Base-by-base conservation (phyloP, 2,329 filamentous ascomycete species). In the Epichloe gansuensis region DNA sequence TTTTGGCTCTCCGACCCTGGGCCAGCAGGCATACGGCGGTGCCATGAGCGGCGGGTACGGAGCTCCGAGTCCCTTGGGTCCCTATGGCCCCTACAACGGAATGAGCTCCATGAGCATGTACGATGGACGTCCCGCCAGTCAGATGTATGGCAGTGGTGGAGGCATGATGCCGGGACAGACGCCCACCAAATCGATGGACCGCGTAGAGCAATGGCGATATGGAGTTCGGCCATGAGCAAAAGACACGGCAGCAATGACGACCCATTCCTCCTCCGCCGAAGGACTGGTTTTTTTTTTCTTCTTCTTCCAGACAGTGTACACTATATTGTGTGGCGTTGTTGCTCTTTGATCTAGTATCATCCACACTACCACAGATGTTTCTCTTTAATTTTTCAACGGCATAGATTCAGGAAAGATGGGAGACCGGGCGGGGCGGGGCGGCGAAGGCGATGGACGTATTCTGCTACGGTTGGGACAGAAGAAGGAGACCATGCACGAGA, bases 171-270 rank as follows among this genome's bases (percentile, higher is more conserved):
- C 54, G 5, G 61, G 65, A 62, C 60, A 59, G 6, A 55, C 60
- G 12, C 60, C 59, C n/a, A 62, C 55, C 25, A 49, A 48, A 23
- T 61, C 65, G 3, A 56, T 64, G 56, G 69, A 70, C 47, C 64
- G 67, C 38, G 69, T 72, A 6, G 70, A 74, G 54, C 65, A 68
- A 51, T 74, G 71, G 71, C 64, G 71, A 44, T 70, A 72, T 51
- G 63, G 70, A 48, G 66, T 74, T 17, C 62, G 62, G 52, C 67
- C 65, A 15, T 69, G 53, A 63, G 23, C 2, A 8, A 13, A 13
- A 7, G 42, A n/a, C 21, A n/a, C 9, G 2, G 34, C 17, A 23
- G 31, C 21, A 4, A 23, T 15, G 17, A 21, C 8, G 43, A 11
- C 12, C 11, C 21, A 7, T 13, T 15, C 5, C 4, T 0, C 15